Conservation (phyloP, 1,139 yeast species). For the Yamadazyma epiphylla region DNA sequence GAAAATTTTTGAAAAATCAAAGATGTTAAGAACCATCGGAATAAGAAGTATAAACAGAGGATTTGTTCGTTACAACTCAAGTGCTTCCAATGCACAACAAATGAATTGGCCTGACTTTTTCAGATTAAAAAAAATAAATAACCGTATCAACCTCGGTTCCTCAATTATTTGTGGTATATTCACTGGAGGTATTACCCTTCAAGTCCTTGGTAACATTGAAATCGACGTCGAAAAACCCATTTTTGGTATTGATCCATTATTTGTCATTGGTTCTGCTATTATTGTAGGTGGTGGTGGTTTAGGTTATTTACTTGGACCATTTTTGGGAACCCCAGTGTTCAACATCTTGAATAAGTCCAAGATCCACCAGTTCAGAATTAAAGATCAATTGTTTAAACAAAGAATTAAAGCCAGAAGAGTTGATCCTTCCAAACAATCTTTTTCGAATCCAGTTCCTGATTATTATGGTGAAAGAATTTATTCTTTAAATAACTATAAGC, state of each 20-base stretch:
- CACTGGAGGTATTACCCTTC: slow-evolving; percentile 73
- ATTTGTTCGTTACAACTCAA: slow-evolving; percentile 4
- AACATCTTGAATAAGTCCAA: slow-evolving; percentile 47
- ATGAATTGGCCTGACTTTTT: slow-evolving; percentile 80
- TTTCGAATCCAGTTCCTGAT: slow-evolving; percentile 95
- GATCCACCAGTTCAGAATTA: slow-evolving; percentile 46
- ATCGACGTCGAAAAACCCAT: slow-evolving; percentile 80
- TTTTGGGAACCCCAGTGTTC: slow-evolving; percentile 71
- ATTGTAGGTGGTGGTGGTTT: slow-evolving; percentile 68
- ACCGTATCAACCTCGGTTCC: slow-evolving; percentile 62
- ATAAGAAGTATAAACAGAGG: slow-evolving; percentile 1
- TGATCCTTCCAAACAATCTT: slow-evolving; percentile 89
- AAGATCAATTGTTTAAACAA: slow-evolving; percentile 70
- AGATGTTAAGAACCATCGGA: slow-evolving; percentile 2
- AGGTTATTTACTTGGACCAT: slow-evolving; percentile 83
- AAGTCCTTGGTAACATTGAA: slow-evolving; percentile 71
- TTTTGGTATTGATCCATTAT: slow-evolving; percentile 83
- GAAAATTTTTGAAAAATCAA: slow-evolving; percentile 3
- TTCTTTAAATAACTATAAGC: slow-evolving; percentile 79
- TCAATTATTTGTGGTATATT: slow-evolving; percentile 65
- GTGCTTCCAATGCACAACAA: slow-evolving; percentile 13
- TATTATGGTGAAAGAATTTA: slow-evolving; percentile 96
- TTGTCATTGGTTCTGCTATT: slow-evolving; percentile 67
- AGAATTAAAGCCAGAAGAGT: slow-evolving; percentile 78
- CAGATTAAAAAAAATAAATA: slow-evolving; percentile 68